These are phyloP conservation scores for Tricholoma sp. DNA, from an alignment of 768 basidiomycete species.

Conservation along the genomic window DNA sequence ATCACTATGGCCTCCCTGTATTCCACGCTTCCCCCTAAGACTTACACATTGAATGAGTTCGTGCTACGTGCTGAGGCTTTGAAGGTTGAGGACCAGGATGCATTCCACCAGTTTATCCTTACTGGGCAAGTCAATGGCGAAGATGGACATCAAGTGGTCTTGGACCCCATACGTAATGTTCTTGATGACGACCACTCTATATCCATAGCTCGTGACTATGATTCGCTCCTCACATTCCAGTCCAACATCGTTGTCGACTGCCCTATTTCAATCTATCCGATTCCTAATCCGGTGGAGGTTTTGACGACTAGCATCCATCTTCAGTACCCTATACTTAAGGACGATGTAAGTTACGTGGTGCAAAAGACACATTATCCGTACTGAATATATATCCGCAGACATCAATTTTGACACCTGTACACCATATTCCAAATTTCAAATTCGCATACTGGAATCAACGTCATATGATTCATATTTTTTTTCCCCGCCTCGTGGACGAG, in stretches of 20 bases:
- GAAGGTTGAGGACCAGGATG: too few relatives aligned
- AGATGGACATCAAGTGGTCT: too few relatives aligned
- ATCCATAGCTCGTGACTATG: neutral
- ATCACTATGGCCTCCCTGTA: too few relatives aligned
- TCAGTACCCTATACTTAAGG: neutral
- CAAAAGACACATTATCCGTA: neutral
- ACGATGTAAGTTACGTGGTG: neutral
- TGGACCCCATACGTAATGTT: too few relatives aligned
- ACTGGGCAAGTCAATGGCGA: too few relatives aligned
- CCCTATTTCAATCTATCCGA: neutral
- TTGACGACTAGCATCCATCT: neutral
- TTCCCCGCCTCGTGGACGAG: neutral
- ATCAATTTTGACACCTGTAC: neutral
- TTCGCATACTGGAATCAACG: neutral
- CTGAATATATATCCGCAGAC: neutral
- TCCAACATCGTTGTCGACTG: neutral
- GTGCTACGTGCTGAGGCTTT: too few relatives aligned
- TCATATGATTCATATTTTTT: neutral
- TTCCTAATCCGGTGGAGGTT: neutral
- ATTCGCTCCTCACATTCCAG: neutral
- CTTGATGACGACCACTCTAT: too few relatives aligned
- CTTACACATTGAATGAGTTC: too few relatives aligned
- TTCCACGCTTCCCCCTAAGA: too few relatives aligned
- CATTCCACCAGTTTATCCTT: too few relatives aligned
- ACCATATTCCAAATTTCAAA: neutral